Evolutionary conservation across 148 eudicot species (phyloP).

Genomic region (Oxyria digyna): DNA sequence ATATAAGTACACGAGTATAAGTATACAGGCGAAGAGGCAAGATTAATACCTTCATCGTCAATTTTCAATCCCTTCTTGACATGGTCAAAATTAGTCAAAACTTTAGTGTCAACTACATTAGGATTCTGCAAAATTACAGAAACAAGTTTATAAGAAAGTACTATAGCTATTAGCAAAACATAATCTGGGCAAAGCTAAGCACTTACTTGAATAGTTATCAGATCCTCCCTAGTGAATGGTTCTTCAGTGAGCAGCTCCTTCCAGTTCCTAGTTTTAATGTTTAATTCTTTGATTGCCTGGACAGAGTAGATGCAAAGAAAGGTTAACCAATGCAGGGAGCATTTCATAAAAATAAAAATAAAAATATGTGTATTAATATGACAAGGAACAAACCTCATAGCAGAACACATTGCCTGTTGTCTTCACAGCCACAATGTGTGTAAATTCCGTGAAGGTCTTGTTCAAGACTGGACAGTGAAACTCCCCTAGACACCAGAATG

Average conservation of each 20-base stretch:
- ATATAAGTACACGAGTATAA: background rate
- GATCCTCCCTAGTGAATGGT: slow-evolving; percentile 69
- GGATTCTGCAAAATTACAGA: slow-evolving; percentile 54
- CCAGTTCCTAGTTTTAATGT: slow-evolving; percentile 92
- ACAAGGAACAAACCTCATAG: slow-evolving; percentile 53
- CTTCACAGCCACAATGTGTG: slow-evolving; percentile 95
- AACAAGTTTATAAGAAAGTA: background rate
- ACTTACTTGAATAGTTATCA: slow-evolving; percentile 81
- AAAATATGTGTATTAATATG: background rate
- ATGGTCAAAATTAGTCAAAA: slow-evolving; percentile 78
- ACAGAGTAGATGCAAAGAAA: slow-evolving; percentile 6
- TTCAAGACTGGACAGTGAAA: slow-evolving; percentile 90
- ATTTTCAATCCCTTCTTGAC: slow-evolving; percentile 73
- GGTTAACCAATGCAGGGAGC: background rate
- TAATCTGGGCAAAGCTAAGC: background rate
- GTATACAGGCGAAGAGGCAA: background rate
- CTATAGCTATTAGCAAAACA: background rate
- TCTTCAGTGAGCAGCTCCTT: slow-evolving; percentile 97
- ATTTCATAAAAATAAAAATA: background rate
- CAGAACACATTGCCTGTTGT: slow-evolving; percentile 95
- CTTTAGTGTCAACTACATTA: slow-evolving; percentile 63
- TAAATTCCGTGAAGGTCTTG: slow-evolving; percentile 92
- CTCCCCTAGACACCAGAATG: slow-evolving; percentile 39
- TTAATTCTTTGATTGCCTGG: slow-evolving; percentile 90
- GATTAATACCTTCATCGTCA: slow-evolving; percentile 80